These are phyloP conservation scores for Arxiozyma telluris DNA, from an alignment of 1,139 yeast species.

Conservation along the genomic window DNA sequence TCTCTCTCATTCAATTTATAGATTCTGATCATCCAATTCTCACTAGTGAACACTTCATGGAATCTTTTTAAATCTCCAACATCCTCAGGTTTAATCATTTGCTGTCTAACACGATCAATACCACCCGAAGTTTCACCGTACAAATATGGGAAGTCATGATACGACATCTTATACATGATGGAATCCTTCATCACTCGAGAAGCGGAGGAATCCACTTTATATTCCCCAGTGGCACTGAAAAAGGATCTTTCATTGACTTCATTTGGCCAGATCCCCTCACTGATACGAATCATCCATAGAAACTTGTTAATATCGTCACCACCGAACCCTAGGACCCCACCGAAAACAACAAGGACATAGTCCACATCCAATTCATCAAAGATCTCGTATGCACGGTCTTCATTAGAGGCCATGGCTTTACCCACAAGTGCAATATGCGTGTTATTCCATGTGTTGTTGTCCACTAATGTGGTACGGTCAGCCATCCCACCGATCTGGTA, in stretches of 20 bases:
- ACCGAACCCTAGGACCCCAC: conserved; percentile 86
- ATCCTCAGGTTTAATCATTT: conserved; percentile 50
- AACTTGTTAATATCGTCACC: conserved; percentile 97
- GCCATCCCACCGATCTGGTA: conserved; percentile 99
- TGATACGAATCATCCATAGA: conserved; percentile 97
- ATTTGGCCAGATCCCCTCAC: conserved; percentile 99
- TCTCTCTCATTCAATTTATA: conserved; percentile 89
- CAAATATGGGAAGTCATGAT: conserved; percentile 73
- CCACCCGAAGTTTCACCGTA: conserved; percentile 52
- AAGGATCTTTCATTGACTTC: conserved; percentile 79
- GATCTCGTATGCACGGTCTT: conserved; percentile 81
- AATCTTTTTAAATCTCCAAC: conserved; percentile 61
- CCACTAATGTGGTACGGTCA: conserved; percentile 95
- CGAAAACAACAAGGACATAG: conserved; percentile 85
- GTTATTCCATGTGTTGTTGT: conserved; percentile 98
- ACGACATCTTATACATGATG: conserved; percentile 91
- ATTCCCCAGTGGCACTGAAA: conserved; percentile 82
- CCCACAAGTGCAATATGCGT: conserved; percentile 99
- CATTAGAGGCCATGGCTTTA: conserved; percentile 89
- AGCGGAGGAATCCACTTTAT: conserved; percentile 75
- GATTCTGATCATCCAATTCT: conserved; percentile 94
- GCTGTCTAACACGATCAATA: conserved; percentile 81
- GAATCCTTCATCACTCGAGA: conserved; percentile 79
- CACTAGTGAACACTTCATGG: conserved; percentile 92
- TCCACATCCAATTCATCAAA: conserved; percentile 90